Evolutionary conservation across 2,329 filamentous ascomycete species (phyloP).

Genomic region (Myotisia sp.): DNA sequence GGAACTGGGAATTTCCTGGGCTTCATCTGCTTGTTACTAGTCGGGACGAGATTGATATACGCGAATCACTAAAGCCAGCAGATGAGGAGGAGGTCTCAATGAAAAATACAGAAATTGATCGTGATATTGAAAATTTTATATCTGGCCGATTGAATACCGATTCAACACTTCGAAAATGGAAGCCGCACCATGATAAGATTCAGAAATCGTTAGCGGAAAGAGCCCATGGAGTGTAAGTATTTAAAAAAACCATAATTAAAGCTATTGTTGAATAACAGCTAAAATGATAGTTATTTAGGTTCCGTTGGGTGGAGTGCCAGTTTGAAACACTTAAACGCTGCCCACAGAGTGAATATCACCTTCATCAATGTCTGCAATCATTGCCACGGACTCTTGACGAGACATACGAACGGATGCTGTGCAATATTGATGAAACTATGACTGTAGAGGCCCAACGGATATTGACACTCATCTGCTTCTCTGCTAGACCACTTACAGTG

Average conservation of each 20-base stretch:
- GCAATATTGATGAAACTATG: slow-evolving; percentile 12
- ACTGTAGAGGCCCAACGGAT: slow-evolving; percentile 15
- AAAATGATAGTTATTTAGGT: slow-evolving; percentile 15
- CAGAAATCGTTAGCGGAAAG: slow-evolving; percentile 6
- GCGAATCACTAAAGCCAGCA: slow-evolving; percentile 9
- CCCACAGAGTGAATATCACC: slow-evolving; percentile 9
- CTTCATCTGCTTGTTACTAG: slow-evolving; percentile 18
- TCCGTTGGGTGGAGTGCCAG: slow-evolving; percentile 21
- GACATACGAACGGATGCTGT: slow-evolving; percentile 21
- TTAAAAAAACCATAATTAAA: slow-evolving; percentile 6
- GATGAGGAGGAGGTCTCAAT: slow-evolving; percentile 10
- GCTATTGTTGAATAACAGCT: too few species aligned
- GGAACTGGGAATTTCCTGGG: slow-evolving; percentile 11
- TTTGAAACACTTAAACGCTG: slow-evolving; percentile 13
- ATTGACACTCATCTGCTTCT: slow-evolving; percentile 16
- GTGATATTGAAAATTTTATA: slow-evolving; percentile 16
- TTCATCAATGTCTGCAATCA: slow-evolving; percentile 15
- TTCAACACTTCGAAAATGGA: slow-evolving; percentile 11
- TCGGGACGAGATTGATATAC: slow-evolving; percentile 14
- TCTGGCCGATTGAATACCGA: slow-evolving; percentile 11
- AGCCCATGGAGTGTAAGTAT: slow-evolving; percentile 6
- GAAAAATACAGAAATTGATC: slow-evolving; percentile 11
- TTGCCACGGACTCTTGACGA: slow-evolving; percentile 18
- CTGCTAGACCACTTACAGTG: slow-evolving; percentile 14
- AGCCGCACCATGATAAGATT: slow-evolving; percentile 10